phyloP scores from a whole-genome alignment of 2,329 filamentous ascomycete species.

The Lecanicillium sp. region DNA sequence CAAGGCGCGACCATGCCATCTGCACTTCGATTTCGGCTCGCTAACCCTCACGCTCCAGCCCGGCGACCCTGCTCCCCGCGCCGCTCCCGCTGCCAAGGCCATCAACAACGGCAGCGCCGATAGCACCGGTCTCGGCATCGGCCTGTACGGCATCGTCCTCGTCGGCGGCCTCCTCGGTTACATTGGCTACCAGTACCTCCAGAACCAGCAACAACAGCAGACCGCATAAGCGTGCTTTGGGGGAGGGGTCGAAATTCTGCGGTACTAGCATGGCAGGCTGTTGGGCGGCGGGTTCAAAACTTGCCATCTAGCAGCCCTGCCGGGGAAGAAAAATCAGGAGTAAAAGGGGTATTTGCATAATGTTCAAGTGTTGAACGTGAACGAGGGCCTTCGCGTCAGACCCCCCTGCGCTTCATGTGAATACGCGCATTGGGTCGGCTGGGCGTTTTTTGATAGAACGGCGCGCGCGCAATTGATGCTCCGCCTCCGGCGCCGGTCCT shows the following conservation, averaged over 20 bases:
- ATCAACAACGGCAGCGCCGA: slow-evolving; percentile 43
- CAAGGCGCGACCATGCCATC: not conserved
- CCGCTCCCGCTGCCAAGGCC: slow-evolving; percentile 42
- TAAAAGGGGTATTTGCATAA: slow-evolving; percentile 10
- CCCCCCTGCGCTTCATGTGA: not conserved
- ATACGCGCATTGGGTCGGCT: too few species aligned
- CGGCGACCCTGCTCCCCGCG: slow-evolving; percentile 71
- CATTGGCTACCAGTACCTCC: slow-evolving; percentile 78
- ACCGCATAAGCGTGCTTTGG: too few species aligned
- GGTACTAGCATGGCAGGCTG: too few species aligned
- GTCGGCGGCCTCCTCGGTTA: slow-evolving; percentile 73
- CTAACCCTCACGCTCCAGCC: slow-evolving; percentile 41
- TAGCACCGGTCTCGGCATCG: slow-evolving; percentile 61
- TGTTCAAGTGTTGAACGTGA: slow-evolving; percentile 11
- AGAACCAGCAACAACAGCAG: slow-evolving; percentile 46
- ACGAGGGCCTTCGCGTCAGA: not conserved
- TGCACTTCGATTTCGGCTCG: not conserved
- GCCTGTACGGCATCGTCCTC: slow-evolving; percentile 74
- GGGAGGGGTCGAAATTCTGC: too few species aligned
- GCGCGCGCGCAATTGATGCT: slow-evolving; percentile 12
- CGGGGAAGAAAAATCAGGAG: not conserved
- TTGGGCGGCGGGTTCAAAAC: not conserved
- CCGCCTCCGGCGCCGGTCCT: slow-evolving; percentile 8
- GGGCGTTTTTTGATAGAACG: slow-evolving; percentile 11
- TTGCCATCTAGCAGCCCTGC: not conserved